Evolutionary conservation across 129 eudicot genomes (phyloP).

Genomic region (Helianthus tuberosus): DNA sequence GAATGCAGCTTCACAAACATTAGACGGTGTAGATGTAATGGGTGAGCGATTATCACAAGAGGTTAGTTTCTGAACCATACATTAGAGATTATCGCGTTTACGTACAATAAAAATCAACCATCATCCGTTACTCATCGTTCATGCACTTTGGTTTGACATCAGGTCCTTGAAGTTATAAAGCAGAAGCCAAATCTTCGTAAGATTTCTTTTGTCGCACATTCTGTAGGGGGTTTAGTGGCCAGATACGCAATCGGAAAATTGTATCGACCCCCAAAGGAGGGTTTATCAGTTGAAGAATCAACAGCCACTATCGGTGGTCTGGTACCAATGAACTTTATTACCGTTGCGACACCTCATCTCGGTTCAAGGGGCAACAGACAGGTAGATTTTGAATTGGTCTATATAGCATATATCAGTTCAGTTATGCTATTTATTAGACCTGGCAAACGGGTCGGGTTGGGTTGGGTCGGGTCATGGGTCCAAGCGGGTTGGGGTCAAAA

Average conservation of each 20-base stretch:
- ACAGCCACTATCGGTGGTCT: constrained; percentile 82
- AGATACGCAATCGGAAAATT: constrained; percentile 91
- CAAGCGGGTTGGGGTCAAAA: no score
- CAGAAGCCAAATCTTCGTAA: constrained; percentile 64
- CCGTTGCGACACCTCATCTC: constrained; percentile 98
- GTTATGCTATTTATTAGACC: background rate
- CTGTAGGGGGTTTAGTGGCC: constrained; percentile 98
- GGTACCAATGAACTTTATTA: constrained; percentile 78
- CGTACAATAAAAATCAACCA: background rate
- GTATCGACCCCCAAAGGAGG: constrained; percentile 49
- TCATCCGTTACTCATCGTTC: background rate
- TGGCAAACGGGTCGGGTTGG: no score
- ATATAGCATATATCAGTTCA: no score
- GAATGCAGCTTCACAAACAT: constrained; percentile 66
- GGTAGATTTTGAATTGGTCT: constrained; percentile 38
- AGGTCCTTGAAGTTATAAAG: constrained; percentile 80
- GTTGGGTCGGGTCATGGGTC: no score
- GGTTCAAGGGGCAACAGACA: constrained; percentile 97
- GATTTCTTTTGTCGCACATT: constrained; percentile 94
- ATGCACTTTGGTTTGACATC: constrained; percentile 12
- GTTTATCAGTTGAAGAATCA: constrained; percentile 42
- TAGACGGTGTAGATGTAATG: constrained; percentile 99
- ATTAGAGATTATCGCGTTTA: background rate
- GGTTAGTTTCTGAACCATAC: constrained; percentile 44
- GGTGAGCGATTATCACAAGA: constrained; percentile 94